Conservation (phyloP, 805 yeast genomes). For the Pichia phayaonensis region DNA sequence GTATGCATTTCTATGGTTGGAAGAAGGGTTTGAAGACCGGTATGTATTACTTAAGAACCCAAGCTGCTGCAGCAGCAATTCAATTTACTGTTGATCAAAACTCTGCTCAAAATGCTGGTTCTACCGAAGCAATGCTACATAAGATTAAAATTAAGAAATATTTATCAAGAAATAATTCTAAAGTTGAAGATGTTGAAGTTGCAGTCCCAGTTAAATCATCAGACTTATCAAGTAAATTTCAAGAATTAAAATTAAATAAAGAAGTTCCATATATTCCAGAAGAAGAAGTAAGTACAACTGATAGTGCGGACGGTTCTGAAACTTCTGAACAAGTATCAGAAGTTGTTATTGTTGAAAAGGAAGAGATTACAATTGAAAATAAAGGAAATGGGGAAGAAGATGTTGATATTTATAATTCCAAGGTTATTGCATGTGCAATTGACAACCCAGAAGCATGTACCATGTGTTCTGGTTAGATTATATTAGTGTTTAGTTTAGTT, state of each 20-base stretch:
- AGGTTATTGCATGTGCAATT: conserved; percentile 94
- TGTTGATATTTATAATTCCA: conserved; percentile 81
- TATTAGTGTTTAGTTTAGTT: neutral
- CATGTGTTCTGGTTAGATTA: conserved; percentile 89
- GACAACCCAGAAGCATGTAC: conserved; percentile 96
- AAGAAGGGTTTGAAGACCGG: conserved; percentile 98
- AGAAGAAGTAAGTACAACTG: conserved; percentile 20
- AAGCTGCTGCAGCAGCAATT: conserved; percentile 96
- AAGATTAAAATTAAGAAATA: conserved; percentile 29
- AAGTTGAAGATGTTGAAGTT: conserved; percentile 25
- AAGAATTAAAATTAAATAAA: conserved; percentile 3
- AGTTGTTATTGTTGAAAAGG: conserved; percentile 2
- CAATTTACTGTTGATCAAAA: conserved; percentile 76
- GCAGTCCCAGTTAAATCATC: conserved; percentile 9
- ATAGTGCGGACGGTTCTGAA: conserved; percentile 1
- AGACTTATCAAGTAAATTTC: conserved; percentile 5
- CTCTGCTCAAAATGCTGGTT: conserved; percentile 26
- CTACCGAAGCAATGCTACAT: conserved; percentile 22
- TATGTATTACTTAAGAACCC: conserved; percentile 96
- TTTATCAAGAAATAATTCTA: conserved; percentile 23
- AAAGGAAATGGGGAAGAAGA: conserved; percentile 29
- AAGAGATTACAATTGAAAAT: conserved; percentile 4
- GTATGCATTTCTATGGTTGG: conserved; percentile 99
- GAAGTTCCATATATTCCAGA: conserved; percentile 14
- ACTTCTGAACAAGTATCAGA: conserved; percentile 2